Evolutionary conservation across 1,284 basidiomycete genomes (phyloP).

Genomic region (Grifola frondosa): DNA sequence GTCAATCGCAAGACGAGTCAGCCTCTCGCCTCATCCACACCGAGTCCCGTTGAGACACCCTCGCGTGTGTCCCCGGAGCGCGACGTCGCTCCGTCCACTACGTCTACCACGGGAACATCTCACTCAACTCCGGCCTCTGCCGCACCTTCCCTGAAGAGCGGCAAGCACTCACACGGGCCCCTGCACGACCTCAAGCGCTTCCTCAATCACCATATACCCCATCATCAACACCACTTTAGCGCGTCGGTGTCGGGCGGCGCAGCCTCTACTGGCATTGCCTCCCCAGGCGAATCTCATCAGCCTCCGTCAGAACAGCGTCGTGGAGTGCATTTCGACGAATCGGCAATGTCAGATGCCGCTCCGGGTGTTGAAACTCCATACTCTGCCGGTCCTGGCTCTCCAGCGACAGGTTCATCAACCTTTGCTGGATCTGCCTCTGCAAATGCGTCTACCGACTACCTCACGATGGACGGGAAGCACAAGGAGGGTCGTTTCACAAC

Average conservation of each 20-base stretch:
- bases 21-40: slow-evolving; percentile 16
- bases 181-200: slow-evolving; percentile 91
- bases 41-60: slow-evolving; percentile 22
- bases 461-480: slow-evolving; percentile 18
- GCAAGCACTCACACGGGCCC: slow-evolving; percentile 55
- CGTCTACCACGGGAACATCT: slow-evolving; percentile 12
- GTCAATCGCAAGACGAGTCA: slow-evolving; percentile 22
- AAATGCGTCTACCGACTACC: slow-evolving; percentile 15
- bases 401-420: slow-evolving; percentile 22
- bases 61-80: slow-evolving; percentile 23
- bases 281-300: slow-evolving; percentile 39
- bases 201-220: slow-evolving; percentile 84
- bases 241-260: slow-evolving; percentile 16
- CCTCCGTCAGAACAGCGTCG: slow-evolving; percentile 35
- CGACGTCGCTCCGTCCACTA: slow-evolving; percentile 11
- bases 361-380: slow-evolving; percentile 26
- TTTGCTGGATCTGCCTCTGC: slow-evolving; percentile 8
- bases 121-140: slow-evolving; percentile 14
- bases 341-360: slow-evolving; percentile 31
- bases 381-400: slow-evolving; percentile 18
- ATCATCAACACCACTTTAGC: slow-evolving; percentile 33
- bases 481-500: slow-evolving; percentile 25
- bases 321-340: slow-evolving; percentile 39
- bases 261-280: slow-evolving; percentile 27
- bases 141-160: slow-evolving; percentile 19